Percentiles rank a stretch among this genome's conserved stretches.
Evolutionary conservation across 78 protist genomes (phyloP).

Genomic region (Polysphondylium violaceum): DNA sequence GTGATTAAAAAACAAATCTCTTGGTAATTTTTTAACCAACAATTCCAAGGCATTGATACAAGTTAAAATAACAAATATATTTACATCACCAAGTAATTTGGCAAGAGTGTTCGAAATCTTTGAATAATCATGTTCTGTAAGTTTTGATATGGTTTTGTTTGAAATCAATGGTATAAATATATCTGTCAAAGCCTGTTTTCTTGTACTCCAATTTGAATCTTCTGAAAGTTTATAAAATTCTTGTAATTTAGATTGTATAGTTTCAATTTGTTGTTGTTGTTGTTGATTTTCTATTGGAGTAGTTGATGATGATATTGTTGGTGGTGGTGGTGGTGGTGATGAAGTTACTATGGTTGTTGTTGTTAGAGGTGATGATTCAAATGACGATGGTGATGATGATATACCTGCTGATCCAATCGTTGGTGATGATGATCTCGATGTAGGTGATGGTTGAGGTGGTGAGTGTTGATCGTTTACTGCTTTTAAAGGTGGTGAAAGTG

Average conservation of each 20-base stretch:
- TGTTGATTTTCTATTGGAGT: not conserved
- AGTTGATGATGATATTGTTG: conserved; percentile 15
- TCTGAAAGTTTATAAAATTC: conserved; percentile 51
- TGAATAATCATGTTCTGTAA: conserved; percentile 35
- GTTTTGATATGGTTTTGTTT: conserved; percentile 7
- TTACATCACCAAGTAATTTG: conserved; percentile 55
- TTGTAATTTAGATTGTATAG: not conserved
- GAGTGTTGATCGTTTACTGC: not conserved
- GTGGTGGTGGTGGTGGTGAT: conserved; percentile 26
- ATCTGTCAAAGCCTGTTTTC: conserved; percentile 60
- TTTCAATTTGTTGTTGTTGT: conserved; percentile 6
- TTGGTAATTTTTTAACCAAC: conserved; percentile 48
- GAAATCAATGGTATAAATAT: conserved; percentile 49
- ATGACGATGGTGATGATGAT: no score
- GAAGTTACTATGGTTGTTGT: not conserved
- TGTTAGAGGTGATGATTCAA: not conserved
- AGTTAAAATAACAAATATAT: conserved; percentile 56
- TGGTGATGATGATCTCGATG: no score
- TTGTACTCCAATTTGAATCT: conserved; percentile 37
- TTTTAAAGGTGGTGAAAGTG: no score
- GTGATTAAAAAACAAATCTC: conserved; percentile 50
- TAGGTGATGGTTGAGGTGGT: no score
- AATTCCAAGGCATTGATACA: conserved; percentile 64
- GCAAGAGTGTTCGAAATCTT: conserved; percentile 49
- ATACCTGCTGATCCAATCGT: not conserved